Percentiles rank a stretch among this genome's conserved stretches.
Conservation (phyloP, 495 filamentous ascomycete species). For the Neurospora sp. region DNA sequence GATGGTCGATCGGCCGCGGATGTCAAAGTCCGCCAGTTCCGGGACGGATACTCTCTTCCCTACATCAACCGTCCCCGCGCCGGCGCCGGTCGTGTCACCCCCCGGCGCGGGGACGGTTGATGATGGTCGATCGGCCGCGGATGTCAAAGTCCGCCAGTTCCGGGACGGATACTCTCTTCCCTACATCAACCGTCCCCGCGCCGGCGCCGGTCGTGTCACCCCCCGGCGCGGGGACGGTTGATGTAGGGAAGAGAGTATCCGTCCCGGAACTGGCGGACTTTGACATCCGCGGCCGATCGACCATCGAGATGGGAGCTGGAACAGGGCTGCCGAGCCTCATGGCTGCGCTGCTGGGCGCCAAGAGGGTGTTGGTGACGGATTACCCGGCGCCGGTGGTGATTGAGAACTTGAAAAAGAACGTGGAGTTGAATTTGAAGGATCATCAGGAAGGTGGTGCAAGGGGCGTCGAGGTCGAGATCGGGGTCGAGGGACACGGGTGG, state of each 20-base stretch:
- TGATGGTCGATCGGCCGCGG: too few relatives aligned
- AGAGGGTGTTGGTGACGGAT: conserved; percentile 58
- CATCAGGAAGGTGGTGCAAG: conserved; percentile 11
- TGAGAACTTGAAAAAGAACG: conserved; percentile 51
- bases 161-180: too few relatives aligned
- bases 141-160: too few relatives aligned
- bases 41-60: neutral
- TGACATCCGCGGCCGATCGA: conserved; percentile 26
- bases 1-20: conserved; percentile 29
- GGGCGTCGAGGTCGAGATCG: conserved; percentile 26
- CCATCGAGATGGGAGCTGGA: conserved; percentile 51
- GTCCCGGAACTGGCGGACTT: conserved; percentile 7
- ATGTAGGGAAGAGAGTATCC: neutral
- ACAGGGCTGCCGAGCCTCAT: conserved; percentile 67
- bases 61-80: conserved; percentile 1
- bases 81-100: too few relatives aligned
- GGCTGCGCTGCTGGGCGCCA: conserved; percentile 51
- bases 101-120: too few relatives aligned
- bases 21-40: conserved; percentile 15
- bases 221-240: conserved; percentile 1
- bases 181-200: too few relatives aligned
- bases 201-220: too few relatives aligned
- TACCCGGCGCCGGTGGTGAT: conserved; percentile 61
- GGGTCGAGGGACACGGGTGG: conserved; percentile 64
- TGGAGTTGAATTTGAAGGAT: conserved; percentile 23